Base-by-base conservation (phyloP, 2,329 filamentous ascomycete species). In the Colletotrichum orchidophilum region DNA sequence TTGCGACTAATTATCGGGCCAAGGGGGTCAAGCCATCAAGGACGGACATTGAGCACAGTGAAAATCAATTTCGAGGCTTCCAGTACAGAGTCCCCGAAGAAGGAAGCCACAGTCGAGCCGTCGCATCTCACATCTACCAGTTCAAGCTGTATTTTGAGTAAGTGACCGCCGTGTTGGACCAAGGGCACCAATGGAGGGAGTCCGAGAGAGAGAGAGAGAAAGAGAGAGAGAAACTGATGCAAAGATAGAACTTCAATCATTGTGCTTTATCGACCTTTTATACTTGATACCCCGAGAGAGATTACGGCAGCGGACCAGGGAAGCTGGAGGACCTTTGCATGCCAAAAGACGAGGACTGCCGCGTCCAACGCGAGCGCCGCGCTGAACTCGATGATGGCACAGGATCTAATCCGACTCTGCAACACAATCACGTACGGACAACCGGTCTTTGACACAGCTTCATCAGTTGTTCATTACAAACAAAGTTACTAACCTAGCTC, bases 111-210 rank as follows among this genome's bases (percentile, higher is more conserved):
- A 61, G 68, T 3, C 57, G 57, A 6, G 55, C 69, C 13, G 65
- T 69, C 49, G 63, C 61, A 2, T 69, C 63, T 8, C 69, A 71
- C 3, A 50, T 63, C 13, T 61, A 71, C 39, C 69, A 71, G 29
- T 64, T 59, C 54, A 63, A 55, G 29, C 60, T 71, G 1, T 71
- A 58, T 15, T 61, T 71, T 18, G 69, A 71, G 69, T 71, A 31
- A 53, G 65, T 62, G n/a, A 12, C 0, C 3, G n/a, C 6, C 46
- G 13, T 13, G 15, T n/a, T 15, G 1, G 2, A 5, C 9, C 27
- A n/a, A 9, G n/a, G n/a, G n/a, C n/a, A n/a, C n/a, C n/a, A n/a
- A n/a, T n/a, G n/a, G n/a, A n/a, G n/a, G n/a, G n/a, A n/a, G n/a
- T n/a, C n/a, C n/a, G n/a, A n/a, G n/a, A n/a, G n/a, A n/a, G n/a